Percentiles rank a stretch among this genome's conserved stretches.
These are phyloP conservation scores for Neophaeococcomyces mojaviensis DNA, from an alignment of 2,329 filamentous ascomycete species.

Conservation along the genomic window DNA sequence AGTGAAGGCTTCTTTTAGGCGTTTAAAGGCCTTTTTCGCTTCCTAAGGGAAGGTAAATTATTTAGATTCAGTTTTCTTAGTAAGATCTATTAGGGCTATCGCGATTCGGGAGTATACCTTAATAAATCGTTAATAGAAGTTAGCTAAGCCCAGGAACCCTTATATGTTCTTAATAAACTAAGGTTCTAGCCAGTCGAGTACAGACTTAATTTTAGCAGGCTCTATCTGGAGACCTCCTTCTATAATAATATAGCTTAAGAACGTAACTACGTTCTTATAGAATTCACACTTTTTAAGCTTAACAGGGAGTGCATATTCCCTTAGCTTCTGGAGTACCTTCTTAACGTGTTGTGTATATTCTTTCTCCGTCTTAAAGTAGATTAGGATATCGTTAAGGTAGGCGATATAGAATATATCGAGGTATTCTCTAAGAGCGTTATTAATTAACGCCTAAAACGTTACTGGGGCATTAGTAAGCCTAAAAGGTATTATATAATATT, in stretches of 20 bases:
- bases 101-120: conserved; percentile 13
- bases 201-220: conserved; percentile 10
- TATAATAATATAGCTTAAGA: conserved; percentile 19
- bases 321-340: conserved; percentile 15
- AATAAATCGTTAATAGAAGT: conserved; percentile 22
- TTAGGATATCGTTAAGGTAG: conserved; percentile 20
- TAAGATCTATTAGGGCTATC: too few relatives aligned
- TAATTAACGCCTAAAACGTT: conserved; percentile 19
- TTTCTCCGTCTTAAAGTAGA: conserved; percentile 9
- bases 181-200: conserved; percentile 13
- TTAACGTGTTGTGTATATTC: conserved; percentile 12
- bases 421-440: conserved; percentile 12
- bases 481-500: conserved; percentile 21
- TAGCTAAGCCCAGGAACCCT: conserved; percentile 18
- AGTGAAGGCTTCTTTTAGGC: conserved; percentile 8
- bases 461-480: conserved; percentile 15
- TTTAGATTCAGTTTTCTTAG: conserved; percentile 8
- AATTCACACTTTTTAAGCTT: conserved; percentile 21
- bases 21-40: conserved; percentile 7
- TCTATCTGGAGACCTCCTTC: conserved; percentile 14
- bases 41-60: conserved; percentile 3
- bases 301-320: conserved; percentile 10
- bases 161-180: conserved; percentile 15
- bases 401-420: conserved; percentile 13
- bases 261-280: conserved; percentile 15